Evolutionary conservation across 345 rosid species (phyloP), one percentile per base, ranked within the genome.

Genomic region (Pistacia atlantica): DNA sequence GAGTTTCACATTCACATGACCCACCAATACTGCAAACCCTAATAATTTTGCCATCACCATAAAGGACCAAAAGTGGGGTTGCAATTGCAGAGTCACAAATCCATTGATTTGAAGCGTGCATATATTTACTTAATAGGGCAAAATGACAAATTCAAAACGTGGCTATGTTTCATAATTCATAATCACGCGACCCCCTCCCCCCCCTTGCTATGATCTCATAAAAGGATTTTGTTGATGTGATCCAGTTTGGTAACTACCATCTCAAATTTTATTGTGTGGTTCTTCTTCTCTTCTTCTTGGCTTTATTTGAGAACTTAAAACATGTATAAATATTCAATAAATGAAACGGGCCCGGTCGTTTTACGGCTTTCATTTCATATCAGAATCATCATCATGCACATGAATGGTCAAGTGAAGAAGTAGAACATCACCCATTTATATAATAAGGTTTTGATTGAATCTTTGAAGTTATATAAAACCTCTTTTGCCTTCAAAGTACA

Each of bases 141-240:
- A 20, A 49, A 25, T 52, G 62, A 64, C 77, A 74, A 63, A 11
- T 20, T 64, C 20, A 62, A 22, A 74, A 74, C 61, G 37, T 74
- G 69, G 61, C 60, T 48, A 73, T 62, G 45, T 62, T 45, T 49
- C 68, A 51, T 35, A 51, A 49, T 74, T 74, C 57, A 68, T 25
- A 60, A 3, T 60, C 64, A 60, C 64, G 2, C 25, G 64, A 60
- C 31, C 64, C 64, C 57, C 57, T 2, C 16, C 17, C 13, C 57
- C 6, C 57, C 49, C n/a, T 18, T 8, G 37, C 31, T 12, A 2
- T 20, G 25, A 17, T 46, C 48, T 66, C 16, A 65, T 33, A 37
- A 49, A 31, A 74, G 69, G 62, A 52, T 74, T 12, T 64, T 35
- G 63, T 63, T 74, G 70, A 65, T 74, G 69, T 65, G 71, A 74